Base-by-base conservation (phyloP, 2,329 filamentous ascomycete species). In the Aspergillus jensenii region DNA sequence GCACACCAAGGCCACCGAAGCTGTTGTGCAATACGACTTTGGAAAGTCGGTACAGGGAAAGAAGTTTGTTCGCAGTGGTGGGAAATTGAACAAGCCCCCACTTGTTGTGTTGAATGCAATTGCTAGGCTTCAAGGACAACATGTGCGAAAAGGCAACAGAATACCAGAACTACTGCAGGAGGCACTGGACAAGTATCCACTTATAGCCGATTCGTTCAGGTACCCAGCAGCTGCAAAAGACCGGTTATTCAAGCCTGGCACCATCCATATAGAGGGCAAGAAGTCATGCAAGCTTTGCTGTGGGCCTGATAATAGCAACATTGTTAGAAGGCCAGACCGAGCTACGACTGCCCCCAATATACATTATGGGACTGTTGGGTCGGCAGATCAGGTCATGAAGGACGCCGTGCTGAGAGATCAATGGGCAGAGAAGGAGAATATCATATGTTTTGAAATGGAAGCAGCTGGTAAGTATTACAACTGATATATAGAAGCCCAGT, bases 361-460 rank as follows among this genome's bases (percentile, higher is more conserved):
- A 6, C 43, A 56, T 6, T 53, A 52, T 8, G 59, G 59, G 2
- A 11, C 44, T 4, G 40, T 61, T 33, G 56, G 52, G 3, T 61
- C 59, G 19, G 59, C 39, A 1, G 50, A 61, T 11, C 45, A 49
- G 17, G 56, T 61, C 4, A 54, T 62, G 15, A 59, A 58, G 23
- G 35, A 56, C 9, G 21, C n/a, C 19, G n/a, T 33, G 6, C 11
- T 50, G 6, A 52, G 59, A 23, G 56, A 61, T 19, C n/a, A 35
- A n/a, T 5, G 59, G 2, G 48, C 54, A 5, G 21, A 14, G 31
- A 19, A 44, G 35, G 6, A 25, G 54, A 15, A 48, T 48, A 48
- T 60, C 17, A 3, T 61, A 47, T 51, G 63, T 9, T 43, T 35
- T 15, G 50, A 52, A 14, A 52, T 44, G 60, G 62, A 65, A 23